phyloP scores from a whole-genome alignment of 2,329 filamentous ascomycete species.

The Aureobasidium leucospermi region DNA sequence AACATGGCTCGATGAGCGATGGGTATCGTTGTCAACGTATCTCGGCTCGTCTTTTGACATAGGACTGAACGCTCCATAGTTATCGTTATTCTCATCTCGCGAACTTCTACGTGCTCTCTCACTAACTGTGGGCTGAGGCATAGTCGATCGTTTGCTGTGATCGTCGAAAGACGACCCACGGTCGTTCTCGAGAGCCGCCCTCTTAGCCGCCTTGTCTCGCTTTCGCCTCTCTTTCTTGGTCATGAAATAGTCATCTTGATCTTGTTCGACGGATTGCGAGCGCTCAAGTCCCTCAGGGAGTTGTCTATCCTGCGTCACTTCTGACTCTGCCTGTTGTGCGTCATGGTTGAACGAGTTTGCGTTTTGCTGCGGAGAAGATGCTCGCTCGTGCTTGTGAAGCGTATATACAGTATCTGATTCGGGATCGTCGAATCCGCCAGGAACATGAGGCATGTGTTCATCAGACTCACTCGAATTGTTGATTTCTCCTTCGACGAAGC shows the following conservation, averaged over 20 bases:
- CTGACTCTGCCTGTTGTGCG: neutral
- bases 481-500: constrained; percentile 37
- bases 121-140: neutral
- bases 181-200: neutral
- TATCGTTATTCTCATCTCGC: neutral
- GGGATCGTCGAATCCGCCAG: constrained; percentile 50
- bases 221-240: constrained; percentile 15
- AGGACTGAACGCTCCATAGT: too few species aligned
- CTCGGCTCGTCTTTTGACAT: neutral
- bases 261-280: neutral
- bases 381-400: neutral
- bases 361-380: neutral
- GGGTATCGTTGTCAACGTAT: neutral
- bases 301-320: neutral
- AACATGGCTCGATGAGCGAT: neutral
- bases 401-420: constrained; percentile 21
- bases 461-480: constrained; percentile 51
- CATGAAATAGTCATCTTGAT: constrained; percentile 16
- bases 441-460: constrained; percentile 47
- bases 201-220: constrained; percentile 35
- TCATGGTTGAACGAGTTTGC: neutral
- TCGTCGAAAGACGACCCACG: neutral
- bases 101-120: neutral
- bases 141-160: neutral
- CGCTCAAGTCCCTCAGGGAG: neutral